Conservation (phyloP, 306 rosid species). For the Cucurbita moschata region DNA sequence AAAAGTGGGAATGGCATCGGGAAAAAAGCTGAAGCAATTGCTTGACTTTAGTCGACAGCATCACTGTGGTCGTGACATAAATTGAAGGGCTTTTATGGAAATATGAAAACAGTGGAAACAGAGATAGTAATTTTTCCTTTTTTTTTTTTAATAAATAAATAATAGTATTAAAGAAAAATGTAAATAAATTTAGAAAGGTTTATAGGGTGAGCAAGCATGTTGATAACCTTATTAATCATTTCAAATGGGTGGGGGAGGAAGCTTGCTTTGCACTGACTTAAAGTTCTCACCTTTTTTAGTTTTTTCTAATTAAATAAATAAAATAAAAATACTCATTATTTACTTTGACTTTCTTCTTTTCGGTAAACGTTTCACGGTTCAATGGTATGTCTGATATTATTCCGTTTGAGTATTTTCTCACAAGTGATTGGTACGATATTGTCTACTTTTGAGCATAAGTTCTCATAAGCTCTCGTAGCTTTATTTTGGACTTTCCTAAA, state of each 20-base stretch:
- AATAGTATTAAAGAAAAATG: neutral
- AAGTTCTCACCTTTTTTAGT: neutral
- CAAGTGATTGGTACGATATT: no score
- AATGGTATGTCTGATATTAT: no score
- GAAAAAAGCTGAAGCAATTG: constrained; percentile 8
- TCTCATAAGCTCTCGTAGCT: no score
- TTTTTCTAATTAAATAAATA: no score
- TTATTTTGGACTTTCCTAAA: no score
- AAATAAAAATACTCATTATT: no score
- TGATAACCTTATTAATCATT: neutral
- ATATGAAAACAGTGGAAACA: neutral
- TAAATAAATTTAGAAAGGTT: neutral
- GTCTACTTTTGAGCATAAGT: no score
- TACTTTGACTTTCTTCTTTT: no score
- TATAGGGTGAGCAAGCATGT: neutral
- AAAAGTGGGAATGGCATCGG: neutral
- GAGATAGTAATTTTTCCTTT: no score
- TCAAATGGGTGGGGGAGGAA: neutral
- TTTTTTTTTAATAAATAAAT: no score
- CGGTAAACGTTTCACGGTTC: no score
- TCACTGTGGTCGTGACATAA: constrained; percentile 3
- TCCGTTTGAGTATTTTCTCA: no score
- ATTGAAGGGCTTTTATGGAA: neutral
- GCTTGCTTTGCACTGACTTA: constrained; percentile 4
- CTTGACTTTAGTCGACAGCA: constrained; percentile 8